Conservation (phyloP, 805 yeast genomes). For the Kuraishia piskuri region DNA sequence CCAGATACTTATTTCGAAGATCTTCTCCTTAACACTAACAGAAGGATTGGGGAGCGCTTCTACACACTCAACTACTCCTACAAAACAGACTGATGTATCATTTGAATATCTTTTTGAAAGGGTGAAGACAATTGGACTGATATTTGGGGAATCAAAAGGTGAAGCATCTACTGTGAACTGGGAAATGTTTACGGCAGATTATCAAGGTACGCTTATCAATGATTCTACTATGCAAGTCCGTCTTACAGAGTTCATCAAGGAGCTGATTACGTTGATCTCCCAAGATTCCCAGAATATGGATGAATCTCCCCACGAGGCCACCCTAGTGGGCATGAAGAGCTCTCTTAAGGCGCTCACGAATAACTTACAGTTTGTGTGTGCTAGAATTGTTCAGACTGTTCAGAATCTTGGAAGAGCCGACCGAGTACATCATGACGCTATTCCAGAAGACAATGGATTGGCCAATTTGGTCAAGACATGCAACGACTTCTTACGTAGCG, state of each 20-base stretch:
- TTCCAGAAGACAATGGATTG: not conserved
- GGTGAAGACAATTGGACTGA: slow-evolving; percentile 11
- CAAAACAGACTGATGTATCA: slow-evolving; percentile 6
- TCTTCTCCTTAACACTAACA: not conserved
- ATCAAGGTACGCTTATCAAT: not conserved
- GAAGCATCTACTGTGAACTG: not conserved
- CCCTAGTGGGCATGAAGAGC: not conserved
- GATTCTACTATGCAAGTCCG: not conserved
- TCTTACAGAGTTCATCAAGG: not conserved
- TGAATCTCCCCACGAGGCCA: not conserved
- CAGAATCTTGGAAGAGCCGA: not conserved
- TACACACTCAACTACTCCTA: not conserved
- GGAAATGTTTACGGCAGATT: not conserved
- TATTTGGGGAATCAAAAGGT: not conserved
- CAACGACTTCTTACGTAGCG: not conserved
- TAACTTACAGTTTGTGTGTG: not conserved
- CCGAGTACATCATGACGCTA: not conserved
- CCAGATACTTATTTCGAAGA: not conserved
- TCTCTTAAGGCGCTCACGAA: not conserved
- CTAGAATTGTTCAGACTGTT: not conserved
- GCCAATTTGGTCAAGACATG: not conserved
- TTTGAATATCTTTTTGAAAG: slow-evolving; percentile 11
- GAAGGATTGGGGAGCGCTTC: not conserved
- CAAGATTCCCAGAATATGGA: not conserved
- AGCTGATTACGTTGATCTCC: not conserved